Base-by-base conservation (phyloP, 176 grass and related monocot genomes). In the Rhynchospora tenuis region DNA sequence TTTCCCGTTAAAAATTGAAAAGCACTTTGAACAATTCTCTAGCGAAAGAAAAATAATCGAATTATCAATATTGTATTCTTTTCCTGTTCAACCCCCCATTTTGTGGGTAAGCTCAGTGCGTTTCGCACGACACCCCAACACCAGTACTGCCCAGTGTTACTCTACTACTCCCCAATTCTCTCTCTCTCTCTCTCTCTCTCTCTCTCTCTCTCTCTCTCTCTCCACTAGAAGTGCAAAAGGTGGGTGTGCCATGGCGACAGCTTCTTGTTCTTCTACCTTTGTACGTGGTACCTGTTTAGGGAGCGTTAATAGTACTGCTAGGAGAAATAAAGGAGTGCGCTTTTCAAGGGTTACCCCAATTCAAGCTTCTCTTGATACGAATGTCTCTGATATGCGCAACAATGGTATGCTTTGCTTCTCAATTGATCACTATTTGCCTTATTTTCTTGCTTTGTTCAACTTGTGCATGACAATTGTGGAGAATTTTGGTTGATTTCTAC, bases 341-440 rank as follows among this genome's bases (percentile, higher is more conserved):
- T 59, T 68, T 27, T 66, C 78, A 60, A 52, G 60, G 38, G 8
- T 52, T 47, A n/a, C 57, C 24, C n/a, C 80, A 13, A 83, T 86
- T 44, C 87, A 86, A 13, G 90, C 83, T 84, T 98, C 95, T 20
- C 95, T 98, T 59, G 95, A 98, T 51, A 84, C 68, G 63, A 94
- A 98, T 22, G 84, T 98, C 71, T 98, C 95, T 60, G 92, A 98
- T 85, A 98, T 98, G 95, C 85, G 79, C 14, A 54, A 88, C 68
- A 91, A 98, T 62, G 95, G 95, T 98, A 89, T 85, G 85, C 11
- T 78, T 22, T 10, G 10, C 31, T 77, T 76, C 24, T 16, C 67
- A 76, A 85, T 62, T 65, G 10, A 62, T 12, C 52, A 59, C 26
- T 78, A 47, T 9, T 60, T 28, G 10, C 43, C 29, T 19, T 23